Percentiles rank a stretch among this genome's conserved stretches.
Conservation (phyloP, 257 asterid species). For the Misopates orontium region DNA sequence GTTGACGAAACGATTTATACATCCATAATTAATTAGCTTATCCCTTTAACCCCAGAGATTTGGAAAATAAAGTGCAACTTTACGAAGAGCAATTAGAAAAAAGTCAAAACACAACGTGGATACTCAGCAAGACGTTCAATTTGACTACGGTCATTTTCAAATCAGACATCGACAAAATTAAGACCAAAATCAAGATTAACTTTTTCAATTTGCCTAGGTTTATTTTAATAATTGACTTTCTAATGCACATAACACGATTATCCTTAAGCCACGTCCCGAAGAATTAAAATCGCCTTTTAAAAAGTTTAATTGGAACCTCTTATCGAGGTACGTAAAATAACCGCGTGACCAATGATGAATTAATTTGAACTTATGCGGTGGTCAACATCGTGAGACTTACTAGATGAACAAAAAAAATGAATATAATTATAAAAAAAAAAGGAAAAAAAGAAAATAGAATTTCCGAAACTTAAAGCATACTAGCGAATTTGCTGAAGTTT, state of each 20-base stretch:
- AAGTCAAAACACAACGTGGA: constrained; percentile 38
- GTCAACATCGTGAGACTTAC: too few relatives aligned
- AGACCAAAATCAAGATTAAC: constrained; percentile 3
- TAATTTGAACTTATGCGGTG: too few relatives aligned
- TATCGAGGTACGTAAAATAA: too few relatives aligned
- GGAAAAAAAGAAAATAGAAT: too few relatives aligned
- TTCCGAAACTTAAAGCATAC: too few relatives aligned
- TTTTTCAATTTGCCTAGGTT: constrained; percentile 1
- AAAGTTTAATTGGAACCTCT: constrained; percentile 11
- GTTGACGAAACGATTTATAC: neutral
- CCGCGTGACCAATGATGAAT: too few relatives aligned
- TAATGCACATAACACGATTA: constrained; percentile 32
- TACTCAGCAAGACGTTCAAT: constrained; percentile 19
- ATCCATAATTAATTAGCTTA: neutral
- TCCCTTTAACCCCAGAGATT: neutral
- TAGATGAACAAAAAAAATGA: too few relatives aligned
- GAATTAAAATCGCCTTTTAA: neutral
- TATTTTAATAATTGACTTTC: constrained; percentile 37
- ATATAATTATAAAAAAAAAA: too few relatives aligned
- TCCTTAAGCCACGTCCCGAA: constrained; percentile 37
- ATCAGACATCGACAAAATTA: constrained; percentile 11
- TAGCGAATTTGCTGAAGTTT: too few relatives aligned
- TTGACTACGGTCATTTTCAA: constrained; percentile 27
- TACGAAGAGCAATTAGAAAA: neutral
- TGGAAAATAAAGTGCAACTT: constrained; percentile 25